Percentiles rank a stretch among this genome's conserved stretches.
phyloP scores from a whole-genome alignment of 352 stramenopile species.

The Thalassiosira delicatula region DNA sequence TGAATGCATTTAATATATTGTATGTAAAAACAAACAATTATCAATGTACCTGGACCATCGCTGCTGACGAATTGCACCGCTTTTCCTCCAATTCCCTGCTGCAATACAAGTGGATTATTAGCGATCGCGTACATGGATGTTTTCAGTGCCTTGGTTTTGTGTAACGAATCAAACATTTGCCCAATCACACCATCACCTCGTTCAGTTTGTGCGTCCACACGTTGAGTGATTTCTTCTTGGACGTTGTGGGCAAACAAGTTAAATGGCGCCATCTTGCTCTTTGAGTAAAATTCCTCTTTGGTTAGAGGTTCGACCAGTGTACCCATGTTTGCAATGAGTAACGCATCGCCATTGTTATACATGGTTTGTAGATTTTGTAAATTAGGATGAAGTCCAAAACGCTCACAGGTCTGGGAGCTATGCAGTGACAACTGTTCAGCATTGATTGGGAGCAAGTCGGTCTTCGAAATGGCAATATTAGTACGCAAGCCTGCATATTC shows the following conservation, averaged over 20 bases:
- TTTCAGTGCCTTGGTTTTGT: constrained; percentile 37
- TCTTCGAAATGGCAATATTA: no score
- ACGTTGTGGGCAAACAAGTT: constrained; percentile 72
- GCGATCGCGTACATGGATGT: constrained; percentile 6
- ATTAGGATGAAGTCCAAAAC: constrained; percentile 66
- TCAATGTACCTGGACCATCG: background rate
- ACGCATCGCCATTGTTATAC: constrained; percentile 66
- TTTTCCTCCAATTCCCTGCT: constrained; percentile 16
- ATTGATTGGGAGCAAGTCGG: no score
- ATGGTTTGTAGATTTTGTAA: constrained; percentile 50
- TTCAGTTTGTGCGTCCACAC: constrained; percentile 42
- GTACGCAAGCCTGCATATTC: no score
- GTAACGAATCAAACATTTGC: constrained; percentile 47
- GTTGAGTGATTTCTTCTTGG: constrained; percentile 50
- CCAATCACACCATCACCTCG: constrained; percentile 63
- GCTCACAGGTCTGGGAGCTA: constrained; percentile 37
- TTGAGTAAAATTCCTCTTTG: constrained; percentile 16
- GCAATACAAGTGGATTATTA: background rate
- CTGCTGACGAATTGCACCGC: constrained; percentile 14
- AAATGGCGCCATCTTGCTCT: constrained; percentile 23
- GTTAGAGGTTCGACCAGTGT: constrained; percentile 52
- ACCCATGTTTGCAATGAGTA: constrained; percentile 77
- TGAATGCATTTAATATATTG: no score
- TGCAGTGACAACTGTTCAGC: constrained; percentile 19
- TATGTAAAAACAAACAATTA: no score